Evolutionary conservation across 441 rosid species (phyloP).

Genomic region (Erodium chrysanthum): DNA sequence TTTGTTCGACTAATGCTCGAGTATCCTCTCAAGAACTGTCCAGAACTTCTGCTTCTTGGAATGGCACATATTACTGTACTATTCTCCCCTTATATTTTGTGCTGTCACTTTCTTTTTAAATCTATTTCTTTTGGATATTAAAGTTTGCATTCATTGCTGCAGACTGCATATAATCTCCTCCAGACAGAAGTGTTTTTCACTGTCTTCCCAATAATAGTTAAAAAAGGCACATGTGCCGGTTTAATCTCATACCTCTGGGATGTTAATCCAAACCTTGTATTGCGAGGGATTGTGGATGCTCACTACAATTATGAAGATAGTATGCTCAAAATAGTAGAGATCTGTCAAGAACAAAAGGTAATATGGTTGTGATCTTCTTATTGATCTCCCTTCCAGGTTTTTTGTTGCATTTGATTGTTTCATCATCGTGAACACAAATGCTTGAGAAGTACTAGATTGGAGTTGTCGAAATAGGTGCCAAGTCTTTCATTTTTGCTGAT

Average conservation of each 20-base stretch:
- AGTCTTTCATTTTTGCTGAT: neutral
- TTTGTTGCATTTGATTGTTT: neutral
- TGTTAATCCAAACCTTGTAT: constrained; percentile 53
- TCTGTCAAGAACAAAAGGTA: constrained; percentile 83
- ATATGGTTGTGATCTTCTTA: constrained; percentile 5
- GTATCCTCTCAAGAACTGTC: constrained; percentile 78
- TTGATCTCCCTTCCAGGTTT: neutral
- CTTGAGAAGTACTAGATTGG: neutral
- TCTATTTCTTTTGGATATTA: constrained; percentile 13
- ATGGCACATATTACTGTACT: constrained; percentile 72
- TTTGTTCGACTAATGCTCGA: constrained; percentile 56
- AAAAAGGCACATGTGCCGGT: constrained; percentile 38
- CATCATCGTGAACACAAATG: neutral
- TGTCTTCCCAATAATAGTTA: constrained; percentile 59
- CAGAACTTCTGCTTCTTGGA: constrained; percentile 81
- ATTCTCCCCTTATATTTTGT: constrained; percentile 10
- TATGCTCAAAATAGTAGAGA: constrained; percentile 53
- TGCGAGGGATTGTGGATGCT: constrained; percentile 63
- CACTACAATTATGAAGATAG: constrained; percentile 46
- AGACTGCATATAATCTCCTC: constrained; percentile 80
- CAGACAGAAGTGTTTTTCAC: constrained; percentile 60
- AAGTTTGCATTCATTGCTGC: constrained; percentile 27
- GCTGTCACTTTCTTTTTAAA: neutral
- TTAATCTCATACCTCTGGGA: constrained; percentile 71
- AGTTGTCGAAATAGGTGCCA: neutral